Conservation (phyloP, 805 yeast species). For the Wilhelminamyces savonicus region DNA sequence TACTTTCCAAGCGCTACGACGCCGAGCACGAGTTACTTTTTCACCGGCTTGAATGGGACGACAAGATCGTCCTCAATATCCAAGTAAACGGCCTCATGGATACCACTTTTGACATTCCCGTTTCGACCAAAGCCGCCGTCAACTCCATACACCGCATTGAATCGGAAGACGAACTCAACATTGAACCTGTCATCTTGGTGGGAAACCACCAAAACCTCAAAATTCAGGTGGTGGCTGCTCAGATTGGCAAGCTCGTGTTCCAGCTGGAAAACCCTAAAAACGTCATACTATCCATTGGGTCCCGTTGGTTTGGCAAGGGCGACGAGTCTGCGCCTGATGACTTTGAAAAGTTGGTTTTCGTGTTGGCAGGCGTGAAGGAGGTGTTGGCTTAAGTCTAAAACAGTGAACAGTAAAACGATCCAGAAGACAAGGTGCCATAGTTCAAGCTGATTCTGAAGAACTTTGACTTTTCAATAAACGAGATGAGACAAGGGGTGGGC, state of each 20-base stretch:
- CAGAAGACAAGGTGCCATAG: too few relatives aligned
- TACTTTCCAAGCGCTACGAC: too few relatives aligned
- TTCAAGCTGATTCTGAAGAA: too few relatives aligned
- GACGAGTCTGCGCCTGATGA: conserved; percentile 24
- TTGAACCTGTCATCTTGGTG: conserved; percentile 40
- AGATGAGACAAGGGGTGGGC: too few relatives aligned
- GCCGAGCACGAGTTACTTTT: too few relatives aligned
- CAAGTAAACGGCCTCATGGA: conserved; percentile 43
- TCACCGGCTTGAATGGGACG: conserved; percentile 27
- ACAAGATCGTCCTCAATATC: conserved; percentile 33
- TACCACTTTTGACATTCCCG: conserved; percentile 40
- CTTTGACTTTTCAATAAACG: too few relatives aligned
- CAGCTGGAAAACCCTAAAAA: conserved; percentile 27
- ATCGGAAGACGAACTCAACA: conserved; percentile 18
- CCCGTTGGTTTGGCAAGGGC: conserved; percentile 40
- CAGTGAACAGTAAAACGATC: too few relatives aligned
- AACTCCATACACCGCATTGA: conserved; percentile 3
- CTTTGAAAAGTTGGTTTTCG: conserved; percentile 40
- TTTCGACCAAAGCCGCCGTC: conserved; percentile 13
- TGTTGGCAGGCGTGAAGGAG: conserved; percentile 23
- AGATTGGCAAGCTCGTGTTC: conserved; percentile 38
- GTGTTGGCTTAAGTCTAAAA: too few relatives aligned
- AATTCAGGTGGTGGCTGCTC: conserved; percentile 42
- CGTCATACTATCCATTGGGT: conserved; percentile 39
- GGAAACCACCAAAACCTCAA: conserved; percentile 45